These are phyloP conservation scores for Verbena officinalis DNA, from an alignment of 257 asterid genomes.

Conservation along the genomic window DNA sequence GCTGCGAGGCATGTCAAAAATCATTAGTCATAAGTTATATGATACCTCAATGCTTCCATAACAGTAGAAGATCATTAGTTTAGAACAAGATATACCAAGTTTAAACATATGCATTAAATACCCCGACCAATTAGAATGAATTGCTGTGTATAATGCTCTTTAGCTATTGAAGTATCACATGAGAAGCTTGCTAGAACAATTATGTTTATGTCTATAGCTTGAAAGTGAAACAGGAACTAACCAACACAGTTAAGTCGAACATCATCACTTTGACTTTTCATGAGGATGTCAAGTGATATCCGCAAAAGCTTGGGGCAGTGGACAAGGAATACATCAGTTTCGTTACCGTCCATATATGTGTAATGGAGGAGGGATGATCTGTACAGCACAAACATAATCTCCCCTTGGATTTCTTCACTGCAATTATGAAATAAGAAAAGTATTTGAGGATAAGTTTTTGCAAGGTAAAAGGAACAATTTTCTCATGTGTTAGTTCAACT, in stretches of 20 bases:
- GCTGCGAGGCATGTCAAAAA: conserved; percentile 2
- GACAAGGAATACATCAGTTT: conserved; percentile 47
- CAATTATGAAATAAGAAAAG: conserved; percentile 30
- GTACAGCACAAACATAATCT: conserved; percentile 80
- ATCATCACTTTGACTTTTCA: conserved; percentile 87
- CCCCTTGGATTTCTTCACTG: conserved; percentile 95
- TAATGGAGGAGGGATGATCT: conserved; percentile 58
- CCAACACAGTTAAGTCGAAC: conserved; percentile 89
- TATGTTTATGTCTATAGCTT: background rate
- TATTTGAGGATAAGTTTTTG: conserved; percentile 17
- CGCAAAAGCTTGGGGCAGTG: conserved; percentile 66
- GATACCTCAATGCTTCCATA: conserved; percentile 14
- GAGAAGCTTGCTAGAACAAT: background rate
- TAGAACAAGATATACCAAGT: conserved; percentile 15
- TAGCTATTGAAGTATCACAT: conserved; percentile 22
- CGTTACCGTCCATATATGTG: conserved; percentile 46
- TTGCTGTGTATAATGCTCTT: background rate
- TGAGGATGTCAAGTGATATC: conserved; percentile 71
- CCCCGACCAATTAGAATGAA: conserved; percentile 1
- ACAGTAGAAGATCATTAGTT: conserved; percentile 23
- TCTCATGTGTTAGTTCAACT: conserved; percentile 32
- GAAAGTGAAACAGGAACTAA: conserved; percentile 34
- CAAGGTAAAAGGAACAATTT: conserved; percentile 17
- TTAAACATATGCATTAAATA: conserved; percentile 17
- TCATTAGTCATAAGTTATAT: conserved; percentile 4